Base-by-base conservation (phyloP, 495 filamentous ascomycete genomes). In the Rostrohypoxylon terebratum region DNA sequence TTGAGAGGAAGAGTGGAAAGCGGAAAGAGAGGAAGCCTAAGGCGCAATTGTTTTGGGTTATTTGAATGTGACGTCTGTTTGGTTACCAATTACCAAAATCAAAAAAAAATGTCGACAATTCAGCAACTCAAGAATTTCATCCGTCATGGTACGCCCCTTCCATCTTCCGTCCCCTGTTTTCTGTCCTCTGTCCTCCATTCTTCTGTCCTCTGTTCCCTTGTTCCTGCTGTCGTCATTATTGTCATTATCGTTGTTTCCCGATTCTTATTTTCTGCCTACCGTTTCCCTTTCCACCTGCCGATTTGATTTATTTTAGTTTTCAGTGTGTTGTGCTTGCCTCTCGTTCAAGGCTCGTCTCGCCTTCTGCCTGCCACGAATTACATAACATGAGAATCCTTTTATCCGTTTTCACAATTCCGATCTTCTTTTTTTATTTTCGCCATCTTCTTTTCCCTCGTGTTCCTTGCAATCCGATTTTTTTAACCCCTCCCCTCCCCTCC, bases 101-200 rank as follows among this genome's bases (percentile, higher is more conserved):
- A 51, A 84, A 62, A 66, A 51, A 84, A 62, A 66, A 93, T 93
- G 91, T 91, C 90, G 76, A 93, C 92, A 59, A 93, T 95, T 84
- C 84, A 86, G 57, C 83, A 85, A 71, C 75, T 99, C 63, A 97
- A 99, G 83, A 99, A 98, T 82, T 95, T 99, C 81, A 96, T 99
- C 83, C 93, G 96, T 65, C 96, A 98, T 84, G 95, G 94, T 87
- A 81, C 59, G 83, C 69, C 21, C 45, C 14, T 67, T 5, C 18
- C 23, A 36, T 63, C 47, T 20, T 42, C 63, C 31, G 58, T 45
- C 25, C 28, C 53, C 28, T 28, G 28, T 28, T 28, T n/a, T n/a
- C n/a, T n/a, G n/a, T n/a, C n/a, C n/a, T n/a, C n/a, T n/a, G n/a
- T n/a, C n/a, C n/a, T n/a, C n/a, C n/a, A n/a, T n/a, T n/a, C n/a